A percentile compares a stretch with the other conserved stretches of the same genome.
Evolutionary conservation across 1,139 yeast species (phyloP).

Genomic region (Saccharomyces uvarum): DNA sequence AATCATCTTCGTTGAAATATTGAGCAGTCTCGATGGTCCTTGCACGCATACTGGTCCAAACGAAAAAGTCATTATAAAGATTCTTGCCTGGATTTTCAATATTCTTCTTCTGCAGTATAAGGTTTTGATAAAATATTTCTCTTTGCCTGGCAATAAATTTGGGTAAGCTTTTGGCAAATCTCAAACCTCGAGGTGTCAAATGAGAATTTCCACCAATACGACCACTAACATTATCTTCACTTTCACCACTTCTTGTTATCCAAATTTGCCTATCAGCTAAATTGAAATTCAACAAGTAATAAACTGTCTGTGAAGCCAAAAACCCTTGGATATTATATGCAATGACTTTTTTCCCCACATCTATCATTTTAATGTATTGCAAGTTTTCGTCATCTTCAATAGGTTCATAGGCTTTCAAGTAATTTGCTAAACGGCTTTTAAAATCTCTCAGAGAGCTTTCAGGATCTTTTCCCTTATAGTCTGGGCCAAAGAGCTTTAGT

Average conservation of each 20-base stretch:
- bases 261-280: slow-evolving; percentile 86
- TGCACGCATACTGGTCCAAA: slow-evolving; percentile 84
- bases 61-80: slow-evolving; percentile 56
- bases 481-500: slow-evolving; percentile 87
- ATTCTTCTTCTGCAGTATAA: background rate
- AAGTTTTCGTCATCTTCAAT: slow-evolving; percentile 72
- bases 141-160: slow-evolving; percentile 70
- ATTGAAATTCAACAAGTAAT: slow-evolving; percentile 83
- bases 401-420: slow-evolving; percentile 85
- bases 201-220: slow-evolving; percentile 88
- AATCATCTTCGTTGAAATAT: slow-evolving; percentile 62
- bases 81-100: slow-evolving; percentile 25
- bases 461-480: slow-evolving; percentile 80
- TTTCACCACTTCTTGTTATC: slow-evolving; percentile 93
- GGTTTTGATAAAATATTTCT: slow-evolving; percentile 52
- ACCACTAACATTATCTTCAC: slow-evolving; percentile 75
- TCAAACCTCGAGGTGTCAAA: slow-evolving; percentile 69
- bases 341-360: slow-evolving; percentile 89
- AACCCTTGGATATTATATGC: slow-evolving; percentile 89
- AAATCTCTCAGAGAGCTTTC: slow-evolving; percentile 74
- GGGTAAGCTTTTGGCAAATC: slow-evolving; percentile 64
- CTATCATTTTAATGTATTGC: slow-evolving; percentile 91
- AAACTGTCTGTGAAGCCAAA: slow-evolving; percentile 86
- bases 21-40: slow-evolving; percentile 75
- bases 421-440: slow-evolving; percentile 70